Conservation (phyloP, 345 rosid species). For the Camelina laxa region DNA sequence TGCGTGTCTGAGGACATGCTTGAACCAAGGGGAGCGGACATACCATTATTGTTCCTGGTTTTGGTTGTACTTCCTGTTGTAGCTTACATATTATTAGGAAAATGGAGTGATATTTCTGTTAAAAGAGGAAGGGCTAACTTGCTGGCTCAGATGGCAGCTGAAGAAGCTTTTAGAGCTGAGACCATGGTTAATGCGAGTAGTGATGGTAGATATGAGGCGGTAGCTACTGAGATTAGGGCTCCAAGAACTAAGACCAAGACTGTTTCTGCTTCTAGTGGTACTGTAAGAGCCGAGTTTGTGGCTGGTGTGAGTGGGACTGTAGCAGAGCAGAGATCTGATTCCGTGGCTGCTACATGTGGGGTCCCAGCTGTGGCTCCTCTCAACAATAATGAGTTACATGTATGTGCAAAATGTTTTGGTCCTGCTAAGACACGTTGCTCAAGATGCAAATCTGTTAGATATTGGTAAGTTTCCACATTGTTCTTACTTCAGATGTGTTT, state of each 20-base stretch:
- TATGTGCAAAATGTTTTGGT: slow-evolving; percentile 73
- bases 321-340: slow-evolving; percentile 23
- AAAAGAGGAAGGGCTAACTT: slow-evolving; percentile 63
- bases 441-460: slow-evolving; percentile 82
- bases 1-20: slow-evolving; percentile 83
- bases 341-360: slow-evolving; percentile 48
- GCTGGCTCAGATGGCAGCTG: slow-evolving; percentile 78
- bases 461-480: slow-evolving; percentile 58
- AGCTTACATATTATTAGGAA: slow-evolving; percentile 75
- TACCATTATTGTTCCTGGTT: slow-evolving; percentile 75
- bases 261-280: slow-evolving; percentile 17
- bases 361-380: slow-evolving; percentile 51
- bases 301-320: slow-evolving; percentile 31
- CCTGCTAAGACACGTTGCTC: slow-evolving; percentile 89
- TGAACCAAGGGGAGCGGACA: slow-evolving; percentile 89
- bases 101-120: slow-evolving; percentile 78
- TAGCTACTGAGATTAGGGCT: slow-evolving; percentile 30
- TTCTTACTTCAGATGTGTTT: slow-evolving; percentile 9
- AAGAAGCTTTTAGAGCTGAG: slow-evolving; percentile 74
- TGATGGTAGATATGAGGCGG: slow-evolving; percentile 37
- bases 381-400: slow-evolving; percentile 55
- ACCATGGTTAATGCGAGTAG: slow-evolving; percentile 21
- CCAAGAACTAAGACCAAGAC: slow-evolving; percentile 26
- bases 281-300: slow-evolving; percentile 25
- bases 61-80: slow-evolving; percentile 86